Evolutionary conservation across 2,329 filamentous ascomycete species (phyloP).

Genomic region (Ascochyta rabiei): DNA sequence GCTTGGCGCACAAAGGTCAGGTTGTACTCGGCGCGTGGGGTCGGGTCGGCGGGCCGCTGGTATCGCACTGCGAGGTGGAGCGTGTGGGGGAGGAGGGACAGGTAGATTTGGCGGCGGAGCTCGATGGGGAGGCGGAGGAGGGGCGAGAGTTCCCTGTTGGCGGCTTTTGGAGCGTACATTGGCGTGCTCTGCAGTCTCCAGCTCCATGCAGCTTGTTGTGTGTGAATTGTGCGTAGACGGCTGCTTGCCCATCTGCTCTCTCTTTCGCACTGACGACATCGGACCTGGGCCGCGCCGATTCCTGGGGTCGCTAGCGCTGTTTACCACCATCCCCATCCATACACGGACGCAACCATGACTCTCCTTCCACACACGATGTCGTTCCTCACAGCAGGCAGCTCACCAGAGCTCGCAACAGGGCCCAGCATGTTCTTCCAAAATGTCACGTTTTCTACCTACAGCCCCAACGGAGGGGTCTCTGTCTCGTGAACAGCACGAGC

Average conservation of each 20-base stretch:
- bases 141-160: conserved; percentile 29
- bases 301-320: conserved; percentile 28
- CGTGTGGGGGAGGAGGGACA: conserved; percentile 51
- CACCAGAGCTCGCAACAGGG: conserved; percentile 30
- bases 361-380: conserved; percentile 40
- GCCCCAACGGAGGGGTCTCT: conserved; percentile 61
- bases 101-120: conserved; percentile 52
- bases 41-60: conserved; percentile 21
- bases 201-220: background rate
- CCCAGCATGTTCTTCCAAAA: conserved; percentile 29
- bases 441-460: conserved; percentile 49
- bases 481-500: conserved; percentile 47
- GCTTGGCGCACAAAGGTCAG: conserved; percentile 40
- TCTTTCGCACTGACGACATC: conserved; percentile 22
- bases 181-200: background rate
- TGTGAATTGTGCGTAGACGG: background rate
- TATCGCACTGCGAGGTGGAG: conserved; percentile 31
- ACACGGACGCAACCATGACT: conserved; percentile 24
- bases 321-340: conserved; percentile 3
- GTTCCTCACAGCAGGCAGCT: conserved; percentile 28
- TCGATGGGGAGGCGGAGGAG: conserved; percentile 51
- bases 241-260: background rate
- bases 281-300: conserved; percentile 23
- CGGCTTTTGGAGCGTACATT: conserved; percentile 19
- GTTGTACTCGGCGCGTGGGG: conserved; percentile 35